phyloP scores from a whole-genome alignment of 208 protist genomes.

The Acanthamoeba lenticulata region DNA sequence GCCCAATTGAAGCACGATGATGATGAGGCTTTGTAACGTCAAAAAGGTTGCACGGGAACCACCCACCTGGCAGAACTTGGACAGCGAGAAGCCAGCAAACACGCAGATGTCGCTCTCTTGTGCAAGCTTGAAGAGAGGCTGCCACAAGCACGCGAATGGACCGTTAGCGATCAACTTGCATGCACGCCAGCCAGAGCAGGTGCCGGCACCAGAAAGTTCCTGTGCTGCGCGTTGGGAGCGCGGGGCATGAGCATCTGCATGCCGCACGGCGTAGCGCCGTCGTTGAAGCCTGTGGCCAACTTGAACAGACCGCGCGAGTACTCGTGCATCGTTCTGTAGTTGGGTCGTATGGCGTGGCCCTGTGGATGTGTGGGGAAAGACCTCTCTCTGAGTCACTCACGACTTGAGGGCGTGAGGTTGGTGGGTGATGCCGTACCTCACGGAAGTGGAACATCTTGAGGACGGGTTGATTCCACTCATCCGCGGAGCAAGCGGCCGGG shows the following conservation, averaged over 20 bases:
- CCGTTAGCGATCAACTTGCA: background rate
- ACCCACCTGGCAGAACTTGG: slow-evolving; percentile 2
- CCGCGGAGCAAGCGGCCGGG: background rate
- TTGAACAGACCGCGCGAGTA: slow-evolving; percentile 25
- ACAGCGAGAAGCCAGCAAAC: slow-evolving; percentile 29
- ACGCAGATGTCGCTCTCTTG: background rate
- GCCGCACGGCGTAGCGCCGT: slow-evolving; percentile 7
- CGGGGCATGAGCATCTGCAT: slow-evolving; percentile 56
- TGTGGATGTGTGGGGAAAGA: too few species aligned
- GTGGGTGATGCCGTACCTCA: too few species aligned
- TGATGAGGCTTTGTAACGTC: too few species aligned
- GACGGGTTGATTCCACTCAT: slow-evolving; percentile 1
- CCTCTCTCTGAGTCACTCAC: too few species aligned
- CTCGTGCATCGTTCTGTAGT: slow-evolving; percentile 51
- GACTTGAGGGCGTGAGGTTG: too few species aligned
- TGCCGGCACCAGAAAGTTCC: background rate
- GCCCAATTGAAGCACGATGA: too few species aligned
- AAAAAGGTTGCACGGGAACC: too few species aligned
- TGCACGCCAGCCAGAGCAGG: background rate
- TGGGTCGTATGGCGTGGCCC: background rate
- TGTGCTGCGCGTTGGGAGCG: background rate
- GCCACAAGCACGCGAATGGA: too few species aligned
- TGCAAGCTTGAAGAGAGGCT: background rate
- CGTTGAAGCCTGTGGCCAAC: slow-evolving; percentile 8
- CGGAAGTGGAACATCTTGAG: slow-evolving; percentile 51